phyloP scores from a whole-genome alignment of 2,329 filamentous ascomycete genomes.

The Rhinocladiella mackenziei region DNA sequence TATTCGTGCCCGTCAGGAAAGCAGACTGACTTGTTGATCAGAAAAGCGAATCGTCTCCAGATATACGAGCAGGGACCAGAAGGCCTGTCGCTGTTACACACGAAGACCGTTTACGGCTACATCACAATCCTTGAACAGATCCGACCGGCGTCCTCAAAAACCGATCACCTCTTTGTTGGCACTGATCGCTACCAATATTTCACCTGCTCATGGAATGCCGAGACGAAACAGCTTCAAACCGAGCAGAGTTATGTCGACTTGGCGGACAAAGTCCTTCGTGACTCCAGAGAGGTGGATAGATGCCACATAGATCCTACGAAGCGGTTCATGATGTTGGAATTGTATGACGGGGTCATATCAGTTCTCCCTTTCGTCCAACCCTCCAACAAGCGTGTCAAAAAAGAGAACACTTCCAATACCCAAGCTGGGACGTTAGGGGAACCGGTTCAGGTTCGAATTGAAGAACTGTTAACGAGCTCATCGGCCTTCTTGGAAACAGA shows the following conservation, averaged over 20 bases:
- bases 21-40: conserved; percentile 37
- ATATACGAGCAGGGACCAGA: conserved; percentile 69
- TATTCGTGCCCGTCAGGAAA: conserved; percentile 4
- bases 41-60: conserved; percentile 80
- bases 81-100: conserved; percentile 61
- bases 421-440: conserved; percentile 54
- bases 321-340: conserved; percentile 61
- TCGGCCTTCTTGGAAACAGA: conserved; percentile 61
- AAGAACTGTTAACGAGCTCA: conserved; percentile 64
- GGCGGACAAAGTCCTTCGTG: conserved; percentile 59
- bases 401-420: conserved; percentile 16
- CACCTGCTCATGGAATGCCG: conserved; percentile 74
- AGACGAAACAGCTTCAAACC: conserved; percentile 51
- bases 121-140: conserved; percentile 81
- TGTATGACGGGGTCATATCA: conserved; percentile 65
- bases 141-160: conserved; percentile 66
- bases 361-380: conserved; percentile 58
- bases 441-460: conserved; percentile 58
- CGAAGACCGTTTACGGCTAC: conserved; percentile 75
- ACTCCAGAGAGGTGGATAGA: conserved; percentile 76
- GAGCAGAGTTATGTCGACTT: conserved; percentile 58
- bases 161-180: conserved; percentile 85
- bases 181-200: conserved; percentile 91
- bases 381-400: conserved; percentile 43
- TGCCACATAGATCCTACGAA: conserved; percentile 80